Base-by-base conservation (phyloP, 2,329 filamentous ascomycete species). In the Lecanicillium sp. region DNA sequence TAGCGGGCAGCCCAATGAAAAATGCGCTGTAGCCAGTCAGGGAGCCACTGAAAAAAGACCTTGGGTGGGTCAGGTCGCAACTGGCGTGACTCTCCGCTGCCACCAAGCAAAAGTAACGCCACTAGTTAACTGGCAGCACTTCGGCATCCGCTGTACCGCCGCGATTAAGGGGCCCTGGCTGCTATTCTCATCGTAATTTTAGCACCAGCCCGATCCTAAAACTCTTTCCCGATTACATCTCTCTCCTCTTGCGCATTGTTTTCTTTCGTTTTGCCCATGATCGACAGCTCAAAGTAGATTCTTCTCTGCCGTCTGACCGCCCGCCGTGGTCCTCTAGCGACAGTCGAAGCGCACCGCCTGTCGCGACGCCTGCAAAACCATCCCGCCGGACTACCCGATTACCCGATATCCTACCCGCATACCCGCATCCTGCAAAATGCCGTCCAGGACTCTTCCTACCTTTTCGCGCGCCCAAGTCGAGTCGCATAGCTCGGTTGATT, bases 391-490 rank as follows among this genome's bases (percentile, higher is more conserved):
- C 27, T 36, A 32, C 47, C 47, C 26, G 38, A 20, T n/a, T 30
- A 17, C 24, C 44, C 36, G 37, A 41, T 19, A 48, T 11, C 30
- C 41, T 41, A n/a, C 23, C 29, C 37, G 30, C 33, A 27, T 41
- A 35, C 37, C 37, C 37, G 37, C 35, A 19, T 21, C 23, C 23
- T 17, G 23, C 52, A 59, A 53, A 30, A 95, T 95, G 87, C 87
- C 90, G 57, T 82, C 81, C 60, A 80, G 80, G 63, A 90, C 81
- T 41, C 81, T 97, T 42, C 91, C 91, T 49, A 91, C 85, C 23
- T 84, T 97, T 62, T 84, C 87, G 42, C 77, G 77, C 57, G 79
- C 84, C 56, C 87, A 98, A 64, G 83, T 98, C 61, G 81, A 84
- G 66, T 73, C 82, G 57, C 90, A 95, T 68, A 91, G 87, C 65